phyloP scores from a whole-genome alignment of 1,284 basidiomycete genomes.

The Ceratorhiza oryzae-sativae region DNA sequence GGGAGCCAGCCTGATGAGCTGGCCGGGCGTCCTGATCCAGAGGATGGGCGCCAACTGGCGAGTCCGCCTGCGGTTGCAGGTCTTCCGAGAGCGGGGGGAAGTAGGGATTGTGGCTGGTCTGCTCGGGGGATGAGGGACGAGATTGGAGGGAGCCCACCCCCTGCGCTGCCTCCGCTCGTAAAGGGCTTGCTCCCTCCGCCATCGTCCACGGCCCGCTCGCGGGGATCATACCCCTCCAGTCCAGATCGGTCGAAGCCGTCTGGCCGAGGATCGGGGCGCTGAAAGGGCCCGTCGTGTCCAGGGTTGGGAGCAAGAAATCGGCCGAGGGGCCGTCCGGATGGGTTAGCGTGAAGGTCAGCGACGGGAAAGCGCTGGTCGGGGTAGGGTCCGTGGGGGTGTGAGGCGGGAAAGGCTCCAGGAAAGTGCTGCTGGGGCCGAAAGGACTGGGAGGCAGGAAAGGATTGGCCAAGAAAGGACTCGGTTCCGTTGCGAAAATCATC shows the following conservation, averaged over 20 bases:
- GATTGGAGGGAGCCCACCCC: constrained; percentile 41
- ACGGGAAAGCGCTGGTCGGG: constrained; percentile 24
- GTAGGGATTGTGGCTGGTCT: constrained; percentile 42
- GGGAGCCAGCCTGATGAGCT: constrained; percentile 22
- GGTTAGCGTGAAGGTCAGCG: constrained; percentile 39
- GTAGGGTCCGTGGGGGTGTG: constrained; percentile 10
- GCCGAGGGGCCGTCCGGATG: constrained; percentile 39
- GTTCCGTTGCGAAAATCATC: constrained; percentile 5
- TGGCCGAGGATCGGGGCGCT: constrained; percentile 37
- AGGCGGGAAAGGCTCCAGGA: constrained; percentile 8
- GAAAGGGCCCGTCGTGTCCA: constrained; percentile 24
- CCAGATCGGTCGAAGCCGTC: constrained; percentile 21
- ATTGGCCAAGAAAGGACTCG: constrained; percentile 38
- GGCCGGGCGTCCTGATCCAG: constrained; percentile 1
- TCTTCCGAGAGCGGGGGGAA: constrained; percentile 40
- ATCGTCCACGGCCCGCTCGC: constrained; percentile 39
- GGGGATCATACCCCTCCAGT: constrained; percentile 17
- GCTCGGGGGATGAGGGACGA: constrained; percentile 40
- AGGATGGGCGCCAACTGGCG: constrained; percentile 25
- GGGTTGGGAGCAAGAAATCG: constrained; percentile 24
- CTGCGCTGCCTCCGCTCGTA: constrained; percentile 40
- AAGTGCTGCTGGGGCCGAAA: constrained; percentile 31
- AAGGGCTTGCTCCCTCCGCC: constrained; percentile 38
- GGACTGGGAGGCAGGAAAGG: constrained; percentile 40
- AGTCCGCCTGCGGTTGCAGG: constrained; percentile 33